A percentile compares a stretch with the other conserved stretches of the same genome.
phyloP scores from a whole-genome alignment of 345 rosid genomes.

The Syzygium oleosum region DNA sequence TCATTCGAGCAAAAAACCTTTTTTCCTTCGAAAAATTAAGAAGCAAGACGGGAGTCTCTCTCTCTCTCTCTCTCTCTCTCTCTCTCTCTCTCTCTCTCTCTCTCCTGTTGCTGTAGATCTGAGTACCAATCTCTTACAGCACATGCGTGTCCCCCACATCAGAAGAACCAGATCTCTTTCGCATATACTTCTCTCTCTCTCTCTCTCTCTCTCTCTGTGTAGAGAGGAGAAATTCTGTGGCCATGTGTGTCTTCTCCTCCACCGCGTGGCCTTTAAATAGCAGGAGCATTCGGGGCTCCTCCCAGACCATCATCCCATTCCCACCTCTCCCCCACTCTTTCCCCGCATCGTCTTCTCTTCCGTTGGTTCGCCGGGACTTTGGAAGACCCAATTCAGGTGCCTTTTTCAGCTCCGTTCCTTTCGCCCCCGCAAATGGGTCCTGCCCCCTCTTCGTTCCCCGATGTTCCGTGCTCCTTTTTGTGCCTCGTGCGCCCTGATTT shows the following conservation, averaged over 20 bases:
- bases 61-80: not conserved
- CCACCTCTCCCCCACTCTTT: not conserved
- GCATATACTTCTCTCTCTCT: not conserved
- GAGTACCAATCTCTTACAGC: not conserved
- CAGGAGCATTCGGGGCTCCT: not conserved
- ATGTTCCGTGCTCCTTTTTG: not conserved
- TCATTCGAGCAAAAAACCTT: not conserved
- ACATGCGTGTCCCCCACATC: not conserved
- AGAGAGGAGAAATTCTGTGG: not conserved
- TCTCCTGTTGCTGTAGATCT: not conserved
- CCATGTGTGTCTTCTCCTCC: not conserved
- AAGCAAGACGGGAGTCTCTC: not conserved
- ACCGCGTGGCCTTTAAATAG: not conserved
- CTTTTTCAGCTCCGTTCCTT: not conserved
- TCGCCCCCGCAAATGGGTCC: not conserved
- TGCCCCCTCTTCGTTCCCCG: not conserved
- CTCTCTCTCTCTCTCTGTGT: not conserved
- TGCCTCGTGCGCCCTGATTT: not conserved
- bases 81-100: no score
- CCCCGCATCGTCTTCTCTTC: not conserved
- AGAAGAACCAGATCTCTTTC: not conserved
- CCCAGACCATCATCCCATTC: not conserved
- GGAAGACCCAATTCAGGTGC: not conserved
- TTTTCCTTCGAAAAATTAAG: not conserved
- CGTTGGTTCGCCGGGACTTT: not conserved